Conservation (phyloP, 164 flowering plant species). For the Aristolochia fimbriata region DNA sequence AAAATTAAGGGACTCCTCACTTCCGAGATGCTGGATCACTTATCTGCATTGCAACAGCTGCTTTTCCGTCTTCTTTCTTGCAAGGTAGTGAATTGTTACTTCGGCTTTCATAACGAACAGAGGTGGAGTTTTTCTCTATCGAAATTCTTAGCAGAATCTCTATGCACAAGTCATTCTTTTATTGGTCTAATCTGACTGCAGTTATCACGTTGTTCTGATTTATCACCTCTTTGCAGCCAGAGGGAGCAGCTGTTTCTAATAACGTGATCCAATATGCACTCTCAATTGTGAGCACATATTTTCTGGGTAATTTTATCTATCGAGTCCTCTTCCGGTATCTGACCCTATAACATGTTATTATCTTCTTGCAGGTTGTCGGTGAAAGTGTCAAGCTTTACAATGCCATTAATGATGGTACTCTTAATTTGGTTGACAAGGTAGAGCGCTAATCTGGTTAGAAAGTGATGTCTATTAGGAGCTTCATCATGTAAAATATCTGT, state of each 20-base stretch:
- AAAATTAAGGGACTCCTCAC: conserved; percentile 85
- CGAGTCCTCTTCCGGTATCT: background rate
- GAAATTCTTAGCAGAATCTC: background rate
- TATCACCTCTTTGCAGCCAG: conserved; percentile 54
- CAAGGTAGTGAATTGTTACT: conserved; percentile 34
- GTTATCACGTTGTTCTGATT: background rate
- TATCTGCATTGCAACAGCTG: conserved; percentile 92
- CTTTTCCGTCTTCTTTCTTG: conserved; percentile 77
- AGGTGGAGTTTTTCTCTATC: background rate
- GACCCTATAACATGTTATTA: background rate
- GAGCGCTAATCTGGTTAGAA: background rate
- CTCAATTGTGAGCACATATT: conserved; percentile 50
- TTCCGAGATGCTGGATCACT: conserved; percentile 78
- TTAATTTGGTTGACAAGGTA: conserved; percentile 96
- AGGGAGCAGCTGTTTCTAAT: conserved; percentile 80
- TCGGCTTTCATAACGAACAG: background rate
- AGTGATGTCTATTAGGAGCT: background rate
- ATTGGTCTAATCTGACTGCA: too few relatives aligned
- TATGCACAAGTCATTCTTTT: too few relatives aligned
- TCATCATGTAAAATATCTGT: too few relatives aligned
- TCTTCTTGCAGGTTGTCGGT: conserved; percentile 65
- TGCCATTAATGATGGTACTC: conserved; percentile 82
- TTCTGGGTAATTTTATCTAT: background rate
- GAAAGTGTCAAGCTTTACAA: conserved; percentile 83
- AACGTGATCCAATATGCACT: conserved; percentile 79